These are phyloP conservation scores for Solanum dulcamara DNA, from an alignment of 257 asterid genomes.

Conservation along the genomic window DNA sequence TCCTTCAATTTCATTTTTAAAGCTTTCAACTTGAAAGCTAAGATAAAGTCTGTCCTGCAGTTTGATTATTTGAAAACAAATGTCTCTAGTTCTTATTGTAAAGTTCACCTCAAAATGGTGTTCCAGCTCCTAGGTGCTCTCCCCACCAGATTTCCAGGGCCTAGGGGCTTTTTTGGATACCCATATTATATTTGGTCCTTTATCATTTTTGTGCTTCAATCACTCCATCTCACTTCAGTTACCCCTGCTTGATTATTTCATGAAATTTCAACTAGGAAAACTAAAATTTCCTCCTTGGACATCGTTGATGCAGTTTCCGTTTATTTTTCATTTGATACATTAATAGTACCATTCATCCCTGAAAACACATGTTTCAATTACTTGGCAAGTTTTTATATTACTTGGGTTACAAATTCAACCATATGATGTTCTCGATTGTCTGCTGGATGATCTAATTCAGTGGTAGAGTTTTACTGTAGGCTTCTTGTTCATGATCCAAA, in stretches of 20 bases:
- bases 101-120: not conserved
- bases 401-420: not conserved
- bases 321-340: not conserved
- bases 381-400: not conserved
- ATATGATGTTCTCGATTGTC: not conserved
- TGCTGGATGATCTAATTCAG: not conserved
- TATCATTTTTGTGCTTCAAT: not conserved
- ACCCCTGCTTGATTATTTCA: not conserved
- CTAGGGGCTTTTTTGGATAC: not conserved
- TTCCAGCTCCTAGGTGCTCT: not conserved
- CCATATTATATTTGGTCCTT: not conserved
- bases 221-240: not conserved
- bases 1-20: no score
- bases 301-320: not conserved
- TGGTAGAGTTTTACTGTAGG: slow-evolving; percentile 24
- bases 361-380: not conserved
- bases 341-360: not conserved
- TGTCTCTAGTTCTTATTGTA: not conserved
- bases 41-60: no score
- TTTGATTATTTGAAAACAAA: not conserved
- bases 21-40: no score
- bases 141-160: not conserved
- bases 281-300: not conserved
- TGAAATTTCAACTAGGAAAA: not conserved
- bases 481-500: slow-evolving; percentile 75